phyloP scores from a whole-genome alignment of 768 basidiomycete species.

The Boletus reticulatus region DNA sequence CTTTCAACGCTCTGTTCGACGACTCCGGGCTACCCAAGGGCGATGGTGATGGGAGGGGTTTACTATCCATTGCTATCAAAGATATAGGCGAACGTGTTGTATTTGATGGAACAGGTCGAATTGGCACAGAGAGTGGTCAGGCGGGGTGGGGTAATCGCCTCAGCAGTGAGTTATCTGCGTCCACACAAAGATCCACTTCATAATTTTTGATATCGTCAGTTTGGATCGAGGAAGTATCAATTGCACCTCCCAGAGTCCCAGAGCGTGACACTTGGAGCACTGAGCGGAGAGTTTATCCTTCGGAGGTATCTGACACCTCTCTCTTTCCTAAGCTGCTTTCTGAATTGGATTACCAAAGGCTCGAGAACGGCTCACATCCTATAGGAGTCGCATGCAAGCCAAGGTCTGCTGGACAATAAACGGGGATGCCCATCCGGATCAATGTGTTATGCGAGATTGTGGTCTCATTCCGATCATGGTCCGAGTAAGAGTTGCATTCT shows the following conservation, averaged over 20 bases:
- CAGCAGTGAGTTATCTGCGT: conserved; percentile 56
- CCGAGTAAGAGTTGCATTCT: conserved; percentile 57
- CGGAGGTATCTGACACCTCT: conserved; percentile 59
- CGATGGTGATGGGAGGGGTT: conserved; percentile 74
- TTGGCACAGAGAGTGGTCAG: conserved; percentile 50
- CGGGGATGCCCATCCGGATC: conserved; percentile 59
- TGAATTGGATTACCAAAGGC: conserved; percentile 49
- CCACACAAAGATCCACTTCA: conserved; percentile 7
- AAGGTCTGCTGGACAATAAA: conserved; percentile 83
- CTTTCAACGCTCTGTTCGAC: conserved; percentile 95
- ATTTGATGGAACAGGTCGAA: conserved; percentile 71
- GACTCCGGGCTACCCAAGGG: conserved; percentile 78
- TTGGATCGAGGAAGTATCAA: conserved; percentile 83
- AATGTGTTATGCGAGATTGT: conserved; percentile 75
- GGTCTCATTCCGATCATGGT: conserved; percentile 97
- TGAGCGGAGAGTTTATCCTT: conserved; percentile 81
- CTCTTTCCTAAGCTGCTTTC: not conserved
- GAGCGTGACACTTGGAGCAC: conserved; percentile 74
- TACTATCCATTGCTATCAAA: conserved; percentile 73
- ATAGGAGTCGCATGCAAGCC: conserved; percentile 85
- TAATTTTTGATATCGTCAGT: conserved; percentile 48
- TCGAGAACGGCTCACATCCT: conserved; percentile 89
- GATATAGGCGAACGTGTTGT: conserved; percentile 92
- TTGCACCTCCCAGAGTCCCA: conserved; percentile 83
- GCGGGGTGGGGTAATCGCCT: conserved; percentile 80